Base-by-base conservation (phyloP, 2,329 filamentous ascomycete species). In the Trichoderma arundinaceum region DNA sequence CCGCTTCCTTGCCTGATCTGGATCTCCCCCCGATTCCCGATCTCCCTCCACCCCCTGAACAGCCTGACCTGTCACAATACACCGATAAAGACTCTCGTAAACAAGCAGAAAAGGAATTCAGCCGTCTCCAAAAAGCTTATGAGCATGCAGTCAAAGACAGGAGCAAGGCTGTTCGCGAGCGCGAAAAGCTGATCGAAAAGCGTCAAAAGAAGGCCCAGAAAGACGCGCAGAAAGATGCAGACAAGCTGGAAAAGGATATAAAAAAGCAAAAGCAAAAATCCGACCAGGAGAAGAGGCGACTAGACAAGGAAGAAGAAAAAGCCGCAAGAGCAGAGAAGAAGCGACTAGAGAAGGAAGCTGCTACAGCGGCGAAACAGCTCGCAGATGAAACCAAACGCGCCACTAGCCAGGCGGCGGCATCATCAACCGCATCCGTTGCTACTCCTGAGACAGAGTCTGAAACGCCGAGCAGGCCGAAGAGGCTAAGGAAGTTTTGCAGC, bases 401-500 rank as follows among this genome's bases (percentile, higher is more conserved):
- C 46, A 32, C 12, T 15, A 19, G 2, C 28, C 17, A 49, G 13
- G 32, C 49, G 5, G 44, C n/a, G 22, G 48, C 72, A 19, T 43
- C 69, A 22, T 43, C 54, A 5, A 38, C 33, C 13, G 9, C 38
- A 1, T 22, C 46, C 13, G 12, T 44, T n/a, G n/a, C 38, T 17
- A 22, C 43, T 19, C 59, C 66, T 38, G 67, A 72, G 46, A 64
- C 72, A 15, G 39, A 70, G 22, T 3, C 33, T 10, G 52, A 54
- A 54, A 39, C 32, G 32, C 12, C 19, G n/a, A 22, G 39, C 32
- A 77, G 78, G 67, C 72, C 75, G 13, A 78, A 77, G 71, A 89
- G 89, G 71, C 83, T 90, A 58, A 85, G 87, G 66, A 94, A 91
- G 72, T 97, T 97, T 76, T 95, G 92, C 78, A 87, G 88, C 71